Evolutionary conservation across 106 monocot species (phyloP).

Genomic region (Acorus calamus): DNA sequence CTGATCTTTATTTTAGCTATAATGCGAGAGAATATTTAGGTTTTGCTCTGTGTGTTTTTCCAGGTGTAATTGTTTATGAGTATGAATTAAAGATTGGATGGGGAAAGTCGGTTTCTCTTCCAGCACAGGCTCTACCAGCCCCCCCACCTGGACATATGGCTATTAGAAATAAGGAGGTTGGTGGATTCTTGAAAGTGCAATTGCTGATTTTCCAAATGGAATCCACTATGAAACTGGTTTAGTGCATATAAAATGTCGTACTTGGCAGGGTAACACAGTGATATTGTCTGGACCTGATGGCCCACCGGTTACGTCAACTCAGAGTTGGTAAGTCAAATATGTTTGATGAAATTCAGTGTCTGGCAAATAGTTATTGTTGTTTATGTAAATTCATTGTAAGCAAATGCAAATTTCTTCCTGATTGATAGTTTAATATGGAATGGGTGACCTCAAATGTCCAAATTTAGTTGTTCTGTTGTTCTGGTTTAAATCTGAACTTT

Average conservation of each 20-base stretch:
- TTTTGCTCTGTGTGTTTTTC: background rate
- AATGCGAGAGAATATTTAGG: background rate
- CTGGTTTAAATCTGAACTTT: too few species aligned
- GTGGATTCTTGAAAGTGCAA: background rate
- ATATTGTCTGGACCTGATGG: conserved; percentile 85
- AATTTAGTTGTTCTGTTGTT: too few species aligned
- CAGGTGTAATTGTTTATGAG: conserved; percentile 93
- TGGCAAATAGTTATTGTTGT: background rate
- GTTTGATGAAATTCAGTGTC: too few species aligned
- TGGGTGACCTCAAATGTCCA: too few species aligned
- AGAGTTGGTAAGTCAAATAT: conserved; percentile 60
- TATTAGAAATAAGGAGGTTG: conserved; percentile 93
- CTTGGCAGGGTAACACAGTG: conserved; percentile 70
- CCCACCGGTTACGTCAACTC: conserved; percentile 65
- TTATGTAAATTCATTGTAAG: background rate
- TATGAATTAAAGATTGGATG: conserved; percentile 99
- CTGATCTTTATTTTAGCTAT: background rate
- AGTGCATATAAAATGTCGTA: background rate
- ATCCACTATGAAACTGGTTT: background rate
- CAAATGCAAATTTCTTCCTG: too few species aligned
- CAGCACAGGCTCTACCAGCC: conserved; percentile 95
- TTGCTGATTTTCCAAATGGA: background rate
- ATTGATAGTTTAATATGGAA: too few species aligned
- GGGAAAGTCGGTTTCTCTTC: conserved; percentile 98
- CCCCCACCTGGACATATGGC: conserved; percentile 99